phyloP scores from a whole-genome alignment of 2,329 filamentous ascomycete species.

The Chrysoporthe puriensis region DNA sequence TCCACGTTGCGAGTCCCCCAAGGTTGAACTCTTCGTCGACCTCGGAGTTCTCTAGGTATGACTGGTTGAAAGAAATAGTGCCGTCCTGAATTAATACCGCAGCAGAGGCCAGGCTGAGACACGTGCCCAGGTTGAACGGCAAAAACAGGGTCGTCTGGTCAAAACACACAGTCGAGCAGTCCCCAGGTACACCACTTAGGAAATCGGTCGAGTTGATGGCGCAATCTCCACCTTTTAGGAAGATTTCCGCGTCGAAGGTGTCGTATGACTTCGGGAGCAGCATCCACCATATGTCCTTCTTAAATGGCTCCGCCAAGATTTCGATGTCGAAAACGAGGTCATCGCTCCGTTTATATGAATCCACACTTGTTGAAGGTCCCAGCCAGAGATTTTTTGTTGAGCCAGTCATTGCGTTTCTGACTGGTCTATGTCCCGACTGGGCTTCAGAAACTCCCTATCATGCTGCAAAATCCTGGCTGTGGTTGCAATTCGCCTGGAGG shows the following conservation, averaged over 20 bases:
- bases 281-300: background rate
- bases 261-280: background rate
- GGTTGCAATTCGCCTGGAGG: background rate
- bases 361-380: background rate
- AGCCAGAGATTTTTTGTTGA: background rate
- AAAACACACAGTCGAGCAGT: slow-evolving; percentile 14
- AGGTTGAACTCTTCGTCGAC: background rate
- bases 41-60: background rate
- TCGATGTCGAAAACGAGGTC: background rate
- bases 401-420: background rate
- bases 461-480: background rate
- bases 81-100: slow-evolving; percentile 14
- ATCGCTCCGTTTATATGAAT: no score
- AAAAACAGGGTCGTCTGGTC: slow-evolving; percentile 13
- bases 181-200: background rate
- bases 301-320: background rate
- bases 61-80: background rate
- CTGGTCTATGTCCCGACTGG: background rate
- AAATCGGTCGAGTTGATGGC: background rate
- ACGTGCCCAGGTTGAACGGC: slow-evolving; percentile 16
- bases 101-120: slow-evolving; percentile 6
- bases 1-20: slow-evolving; percentile 15
- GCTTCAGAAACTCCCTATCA: background rate
- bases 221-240: background rate
- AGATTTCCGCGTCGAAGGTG: background rate